phyloP scores from a whole-genome alignment of 257 asterid species.

The Striga asiatica region DNA sequence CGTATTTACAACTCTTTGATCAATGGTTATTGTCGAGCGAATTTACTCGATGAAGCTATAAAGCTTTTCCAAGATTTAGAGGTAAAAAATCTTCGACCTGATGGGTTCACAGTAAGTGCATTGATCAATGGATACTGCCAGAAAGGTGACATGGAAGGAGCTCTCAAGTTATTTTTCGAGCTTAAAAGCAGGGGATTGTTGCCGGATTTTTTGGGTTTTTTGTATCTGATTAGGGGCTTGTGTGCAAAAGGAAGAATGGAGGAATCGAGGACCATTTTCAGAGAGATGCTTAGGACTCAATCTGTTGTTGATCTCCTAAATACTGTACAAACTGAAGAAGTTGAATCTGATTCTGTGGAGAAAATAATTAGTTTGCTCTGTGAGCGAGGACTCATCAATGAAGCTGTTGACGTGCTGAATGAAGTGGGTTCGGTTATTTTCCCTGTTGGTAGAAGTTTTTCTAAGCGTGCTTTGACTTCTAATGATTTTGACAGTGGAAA shows the following conservation, averaged over 20 bases:
- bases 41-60: conserved; percentile 48
- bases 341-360: conserved; percentile 52
- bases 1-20: conserved; percentile 71
- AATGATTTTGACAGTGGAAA: conserved; percentile 7
- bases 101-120: conserved; percentile 69
- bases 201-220: conserved; percentile 79
- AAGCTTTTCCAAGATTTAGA: conserved; percentile 53
- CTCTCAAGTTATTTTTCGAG: conserved; percentile 50
- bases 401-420: conserved; percentile 63
- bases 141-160: conserved; percentile 86
- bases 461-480: conserved; percentile 8
- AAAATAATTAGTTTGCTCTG: conserved; percentile 50
- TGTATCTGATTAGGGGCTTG: conserved; percentile 61
- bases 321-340: conserved; percentile 36
- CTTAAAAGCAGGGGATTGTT: conserved; percentile 36
- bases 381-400: conserved; percentile 66
- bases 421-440: conserved; percentile 49
- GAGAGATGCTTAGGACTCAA: conserved; percentile 63
- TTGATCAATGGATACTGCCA: conserved; percentile 60
- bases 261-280: conserved; percentile 66
- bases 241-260: conserved; percentile 94
- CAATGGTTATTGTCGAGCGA: conserved; percentile 58
- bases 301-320: conserved; percentile 43
- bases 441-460: conserved; percentile 21
- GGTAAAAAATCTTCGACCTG: conserved; percentile 40